Conservation (phyloP, 2,329 filamentous ascomycete genomes). For the Colletotrichum liaoningense region DNA sequence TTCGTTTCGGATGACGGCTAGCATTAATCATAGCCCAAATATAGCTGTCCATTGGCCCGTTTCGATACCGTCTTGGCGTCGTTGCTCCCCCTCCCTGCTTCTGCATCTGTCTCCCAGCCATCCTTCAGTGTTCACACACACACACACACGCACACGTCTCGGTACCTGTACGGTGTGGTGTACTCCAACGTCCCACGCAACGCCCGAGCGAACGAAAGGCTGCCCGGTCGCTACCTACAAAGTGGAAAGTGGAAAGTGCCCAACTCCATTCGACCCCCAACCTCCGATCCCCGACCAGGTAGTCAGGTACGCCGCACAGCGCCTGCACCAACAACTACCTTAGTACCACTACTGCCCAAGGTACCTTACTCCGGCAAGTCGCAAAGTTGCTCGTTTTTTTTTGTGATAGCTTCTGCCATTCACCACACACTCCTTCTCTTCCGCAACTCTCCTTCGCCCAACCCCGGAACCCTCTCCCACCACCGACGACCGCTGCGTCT, state of each 20-base stretch:
- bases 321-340: slow-evolving; percentile 5
- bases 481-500: not conserved
- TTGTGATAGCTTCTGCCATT: slow-evolving; percentile 16
- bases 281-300: slow-evolving; percentile 33
- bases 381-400: slow-evolving; percentile 22
- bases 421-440: slow-evolving; percentile 6
- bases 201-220: not conserved
- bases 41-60: slow-evolving; percentile 28
- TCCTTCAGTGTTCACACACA: not conserved
- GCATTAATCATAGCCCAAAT: slow-evolving; percentile 30
- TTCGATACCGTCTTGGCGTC: slow-evolving; percentile 14
- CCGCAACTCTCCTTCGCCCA: not conserved
- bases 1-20: slow-evolving; percentile 29
- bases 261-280: slow-evolving; percentile 33
- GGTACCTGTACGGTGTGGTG: not conserved
- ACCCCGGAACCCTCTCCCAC: not conserved
- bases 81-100: not conserved
- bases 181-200: not conserved
- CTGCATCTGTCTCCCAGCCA: not conserved
- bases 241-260: not conserved
- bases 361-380: slow-evolving; percentile 1
- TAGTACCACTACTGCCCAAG: not conserved
- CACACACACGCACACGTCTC: slow-evolving; percentile 1
- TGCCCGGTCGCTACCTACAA: not conserved
- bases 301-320: not conserved